Conservation (phyloP, 1,284 basidiomycete genomes). For the Wolfiporia cocos region DNA sequence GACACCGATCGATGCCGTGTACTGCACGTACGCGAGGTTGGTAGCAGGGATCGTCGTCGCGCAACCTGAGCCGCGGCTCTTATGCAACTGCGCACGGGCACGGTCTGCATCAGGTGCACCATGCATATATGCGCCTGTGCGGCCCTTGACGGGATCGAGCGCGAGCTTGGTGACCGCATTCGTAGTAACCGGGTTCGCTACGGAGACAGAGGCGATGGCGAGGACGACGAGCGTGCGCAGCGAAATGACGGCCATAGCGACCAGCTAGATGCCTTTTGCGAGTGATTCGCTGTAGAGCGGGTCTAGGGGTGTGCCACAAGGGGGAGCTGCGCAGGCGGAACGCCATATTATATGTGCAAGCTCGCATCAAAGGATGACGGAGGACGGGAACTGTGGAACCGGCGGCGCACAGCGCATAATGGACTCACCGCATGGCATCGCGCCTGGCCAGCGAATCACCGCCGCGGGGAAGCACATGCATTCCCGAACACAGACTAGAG, state of each 20-base stretch:
- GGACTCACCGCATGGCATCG: too few species aligned
- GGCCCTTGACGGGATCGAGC: conserved; percentile 5
- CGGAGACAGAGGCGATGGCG: not conserved
- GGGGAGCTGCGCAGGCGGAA: too few species aligned
- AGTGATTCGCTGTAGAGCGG: too few species aligned
- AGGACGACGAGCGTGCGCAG: not conserved
- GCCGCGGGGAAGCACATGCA: too few species aligned
- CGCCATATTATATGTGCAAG: too few species aligned
- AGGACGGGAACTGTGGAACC: too few species aligned
- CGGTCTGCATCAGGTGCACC: conserved; percentile 7
- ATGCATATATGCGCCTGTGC: conserved; percentile 4
- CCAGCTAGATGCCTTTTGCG: too few species aligned
- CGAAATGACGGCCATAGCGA: conserved; percentile 6
- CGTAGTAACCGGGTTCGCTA: conserved; percentile 9
- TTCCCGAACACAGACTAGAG: too few species aligned
- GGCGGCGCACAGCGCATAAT: too few species aligned
- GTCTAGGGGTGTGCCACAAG: too few species aligned
- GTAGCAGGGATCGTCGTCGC: conserved; percentile 10
- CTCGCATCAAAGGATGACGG: too few species aligned
- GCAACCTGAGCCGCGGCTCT: conserved; percentile 12
- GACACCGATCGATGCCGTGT: conserved; percentile 49
- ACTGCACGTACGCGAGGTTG: conserved; percentile 39
- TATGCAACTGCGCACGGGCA: conserved; percentile 3
- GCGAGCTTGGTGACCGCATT: conserved; percentile 3
- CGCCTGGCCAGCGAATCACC: too few species aligned